Evolutionary conservation across 164 flowering plant species (phyloP), one percentile per base, ranked within the genome.

Genomic region (Chimonanthus praecox): DNA sequence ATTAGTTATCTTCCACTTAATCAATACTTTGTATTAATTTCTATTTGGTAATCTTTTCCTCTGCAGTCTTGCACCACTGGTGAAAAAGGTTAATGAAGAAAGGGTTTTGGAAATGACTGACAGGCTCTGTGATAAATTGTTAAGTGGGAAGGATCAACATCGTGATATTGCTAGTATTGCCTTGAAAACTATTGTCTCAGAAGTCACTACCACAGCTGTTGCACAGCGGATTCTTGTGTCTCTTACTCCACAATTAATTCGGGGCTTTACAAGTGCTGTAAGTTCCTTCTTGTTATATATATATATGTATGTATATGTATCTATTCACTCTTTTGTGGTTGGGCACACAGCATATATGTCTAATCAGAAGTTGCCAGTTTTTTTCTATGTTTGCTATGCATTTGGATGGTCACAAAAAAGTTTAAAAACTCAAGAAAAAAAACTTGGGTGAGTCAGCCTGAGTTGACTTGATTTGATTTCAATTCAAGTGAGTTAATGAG

Each of bases 131-230:
- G 82, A 81, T 68, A 96, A 91, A 75, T 78, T 96, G 80, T 83
- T 92, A 3, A 81, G 89, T 82, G 97, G 89, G 61, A 96, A 91
- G 83, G 97, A 94, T 72, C 97, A 90, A 72, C 87, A 94, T 81
- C 97, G 97, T 48, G 99, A 96, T 70, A 86, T 86, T 80, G 91
- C 98, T 18, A 90, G 97, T 80, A 96, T 96, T 73, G 98, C 99
- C 72, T 74, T 96, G 84, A 96, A 94, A 88, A 92, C 97, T 20
- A 87, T 96, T 76, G 82, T 91, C 77, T 75, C 95, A 67, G 97
- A 96, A 87, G 85, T 94, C 76, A 84, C 85, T 47, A 69, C 84
- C 4, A 70, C 84, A 18, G 72, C 91, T 65, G 87, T 83, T 79
- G 94, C 94, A 47, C 89, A 88, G 75, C 80, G 87, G 69, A 80